Percentiles rank a stretch among this genome's conserved stretches.
phyloP scores from a whole-genome alignment of 2,329 filamentous ascomycete genomes.

The Fusarium mundagurra region DNA sequence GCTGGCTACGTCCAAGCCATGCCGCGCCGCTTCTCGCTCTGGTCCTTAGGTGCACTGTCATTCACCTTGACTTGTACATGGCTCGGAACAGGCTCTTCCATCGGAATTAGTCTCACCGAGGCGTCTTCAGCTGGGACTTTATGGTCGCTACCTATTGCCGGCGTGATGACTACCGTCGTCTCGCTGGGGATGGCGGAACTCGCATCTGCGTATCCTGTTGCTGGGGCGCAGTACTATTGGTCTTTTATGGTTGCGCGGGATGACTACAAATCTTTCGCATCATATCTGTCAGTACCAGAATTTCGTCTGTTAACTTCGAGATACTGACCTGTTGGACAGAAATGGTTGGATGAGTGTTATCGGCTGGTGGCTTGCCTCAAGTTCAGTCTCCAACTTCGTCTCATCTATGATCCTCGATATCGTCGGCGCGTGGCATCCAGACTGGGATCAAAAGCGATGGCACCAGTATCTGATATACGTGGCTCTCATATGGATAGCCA shows the following conservation, averaged over 20 bases:
- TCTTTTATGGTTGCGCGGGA: constrained; percentile 37
- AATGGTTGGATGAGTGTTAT: constrained; percentile 37
- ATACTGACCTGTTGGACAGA: background rate
- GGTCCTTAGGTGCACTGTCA: constrained; percentile 41
- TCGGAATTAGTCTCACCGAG: constrained; percentile 43
- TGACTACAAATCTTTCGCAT: constrained; percentile 40
- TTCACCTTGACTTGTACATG: constrained; percentile 47
- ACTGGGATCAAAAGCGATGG: constrained; percentile 66
- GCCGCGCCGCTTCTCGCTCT: constrained; percentile 45
- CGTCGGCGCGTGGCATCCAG: constrained; percentile 49
- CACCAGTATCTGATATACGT: constrained; percentile 77
- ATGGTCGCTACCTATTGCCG: constrained; percentile 43
- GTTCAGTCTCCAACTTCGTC: constrained; percentile 38
- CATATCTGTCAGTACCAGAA: constrained; percentile 23
- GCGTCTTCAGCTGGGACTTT: constrained; percentile 39
- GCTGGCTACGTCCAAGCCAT: constrained; percentile 45
- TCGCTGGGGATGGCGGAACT: constrained; percentile 43
- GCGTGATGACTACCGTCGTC: constrained; percentile 42
- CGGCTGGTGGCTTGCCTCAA: constrained; percentile 34
- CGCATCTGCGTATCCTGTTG: constrained; percentile 42
- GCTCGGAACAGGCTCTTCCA: constrained; percentile 44
- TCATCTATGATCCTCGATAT: constrained; percentile 37
- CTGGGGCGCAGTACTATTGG: constrained; percentile 44
- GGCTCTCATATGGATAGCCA: constrained; percentile 65
- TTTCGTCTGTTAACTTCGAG: accelerated